phyloP scores from a whole-genome alignment of 441 rosid species.

The Sinapis alba region DNA sequence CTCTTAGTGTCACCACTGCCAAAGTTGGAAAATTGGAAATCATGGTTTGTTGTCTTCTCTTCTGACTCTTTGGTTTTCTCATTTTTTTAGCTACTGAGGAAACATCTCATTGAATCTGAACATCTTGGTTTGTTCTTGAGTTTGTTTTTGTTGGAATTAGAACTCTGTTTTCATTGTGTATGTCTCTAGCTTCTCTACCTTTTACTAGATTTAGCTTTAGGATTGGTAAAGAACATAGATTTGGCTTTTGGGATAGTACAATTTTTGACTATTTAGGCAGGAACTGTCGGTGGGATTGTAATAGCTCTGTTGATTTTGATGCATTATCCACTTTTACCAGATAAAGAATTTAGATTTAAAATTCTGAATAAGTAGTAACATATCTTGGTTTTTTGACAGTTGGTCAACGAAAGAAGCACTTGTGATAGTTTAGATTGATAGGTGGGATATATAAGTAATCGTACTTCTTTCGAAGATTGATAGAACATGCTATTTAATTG shows the following conservation, averaged over 20 bases:
- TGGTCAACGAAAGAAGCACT: background rate
- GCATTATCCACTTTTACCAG: background rate
- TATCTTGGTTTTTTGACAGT: background rate
- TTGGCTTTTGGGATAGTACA: background rate
- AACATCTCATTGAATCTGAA: conserved; percentile 5
- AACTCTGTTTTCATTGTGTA: background rate
- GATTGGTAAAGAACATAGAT: background rate
- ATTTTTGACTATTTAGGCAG: background rate
- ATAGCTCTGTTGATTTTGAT: background rate
- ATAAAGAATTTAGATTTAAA: background rate
- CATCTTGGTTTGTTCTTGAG: background rate
- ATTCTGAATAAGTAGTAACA: background rate
- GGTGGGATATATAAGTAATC: background rate
- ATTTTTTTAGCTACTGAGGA: background rate
- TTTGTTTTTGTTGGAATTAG: background rate
- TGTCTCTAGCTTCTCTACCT: background rate
- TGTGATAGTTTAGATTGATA: background rate
- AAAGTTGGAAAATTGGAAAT: conserved; percentile 89
- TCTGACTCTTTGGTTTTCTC: background rate
- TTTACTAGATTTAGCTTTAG: background rate
- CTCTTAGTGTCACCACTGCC: conserved; percentile 84
- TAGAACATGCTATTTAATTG: conserved; percentile 1
- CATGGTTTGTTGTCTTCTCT: conserved; percentile 51
- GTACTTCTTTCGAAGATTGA: background rate
- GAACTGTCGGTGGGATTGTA: background rate